Conservation (phyloP, 169 alveolate genomes). For the Eimeria praecox region DNA sequence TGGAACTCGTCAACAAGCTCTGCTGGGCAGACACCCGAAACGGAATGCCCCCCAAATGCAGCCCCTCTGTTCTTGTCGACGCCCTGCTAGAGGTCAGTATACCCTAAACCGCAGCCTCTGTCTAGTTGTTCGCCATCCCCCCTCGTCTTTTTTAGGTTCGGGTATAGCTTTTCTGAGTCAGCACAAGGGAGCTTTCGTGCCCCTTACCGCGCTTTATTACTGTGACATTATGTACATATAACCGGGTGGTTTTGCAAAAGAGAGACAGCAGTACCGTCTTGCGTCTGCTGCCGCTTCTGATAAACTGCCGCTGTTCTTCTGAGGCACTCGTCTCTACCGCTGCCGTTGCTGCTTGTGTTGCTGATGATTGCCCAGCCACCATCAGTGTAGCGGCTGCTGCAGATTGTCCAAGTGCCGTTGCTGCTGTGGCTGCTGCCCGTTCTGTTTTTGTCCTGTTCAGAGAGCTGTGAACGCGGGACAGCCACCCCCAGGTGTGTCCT, state of each 20-base stretch:
- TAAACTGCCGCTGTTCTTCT: no score
- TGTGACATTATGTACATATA: background rate
- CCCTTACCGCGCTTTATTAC: background rate
- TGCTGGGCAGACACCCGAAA: constrained; percentile 47
- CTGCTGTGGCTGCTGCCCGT: constrained; percentile 14
- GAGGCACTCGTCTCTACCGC: no score
- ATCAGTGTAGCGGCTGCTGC: background rate
- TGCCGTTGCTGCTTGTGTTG: background rate
- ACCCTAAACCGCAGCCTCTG: background rate
- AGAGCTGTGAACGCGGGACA: constrained; percentile 64
- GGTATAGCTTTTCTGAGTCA: background rate
- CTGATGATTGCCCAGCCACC: background rate
- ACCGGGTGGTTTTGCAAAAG: background rate
- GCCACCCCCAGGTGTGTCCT: constrained; percentile 53
- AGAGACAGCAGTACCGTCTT: background rate
- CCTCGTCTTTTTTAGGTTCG: background rate
- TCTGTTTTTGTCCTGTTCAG: constrained; percentile 1
- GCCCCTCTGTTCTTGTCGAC: constrained; percentile 76
- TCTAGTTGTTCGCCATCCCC: background rate
- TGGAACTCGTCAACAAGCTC: constrained; percentile 84
- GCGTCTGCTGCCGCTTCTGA: background rate
- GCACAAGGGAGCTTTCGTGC: background rate
- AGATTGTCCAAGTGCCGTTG: background rate
- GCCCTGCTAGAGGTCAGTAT: constrained; percentile 73
- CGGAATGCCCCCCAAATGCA: constrained; percentile 63